Percentiles rank a stretch among this genome's conserved stretches.
These are phyloP conservation scores for Carex cristatella DNA, from an alignment of 176 grass and related monocot species.

Conservation along the genomic window DNA sequence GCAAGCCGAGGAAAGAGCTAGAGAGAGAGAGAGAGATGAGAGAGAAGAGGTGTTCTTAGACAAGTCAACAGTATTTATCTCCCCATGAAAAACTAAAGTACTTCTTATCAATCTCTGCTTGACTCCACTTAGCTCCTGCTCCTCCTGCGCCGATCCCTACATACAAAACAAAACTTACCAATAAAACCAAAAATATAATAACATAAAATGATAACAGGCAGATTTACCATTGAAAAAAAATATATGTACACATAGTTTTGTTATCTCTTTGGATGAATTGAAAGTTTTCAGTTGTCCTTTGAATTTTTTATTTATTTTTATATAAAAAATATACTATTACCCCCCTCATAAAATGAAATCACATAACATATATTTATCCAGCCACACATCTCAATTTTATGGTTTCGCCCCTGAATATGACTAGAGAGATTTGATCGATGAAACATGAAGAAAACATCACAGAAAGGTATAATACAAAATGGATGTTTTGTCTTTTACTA, in stretches of 20 bases:
- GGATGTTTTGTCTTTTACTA: neutral
- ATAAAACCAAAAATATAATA: neutral
- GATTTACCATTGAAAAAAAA: neutral
- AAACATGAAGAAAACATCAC: neutral
- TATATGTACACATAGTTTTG: neutral
- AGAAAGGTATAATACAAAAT: neutral
- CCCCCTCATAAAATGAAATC: too few relatives aligned
- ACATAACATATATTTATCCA: too few relatives aligned
- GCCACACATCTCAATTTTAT: too few relatives aligned
- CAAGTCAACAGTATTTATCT: constrained; percentile 9
- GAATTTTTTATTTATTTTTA: too few relatives aligned
- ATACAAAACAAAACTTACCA: neutral
- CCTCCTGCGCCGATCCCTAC: neutral
- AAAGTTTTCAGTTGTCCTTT: too few relatives aligned
- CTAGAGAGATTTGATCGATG: neutral
- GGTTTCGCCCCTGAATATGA: neutral
- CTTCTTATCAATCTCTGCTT: neutral
- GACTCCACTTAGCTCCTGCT: constrained; percentile 11
- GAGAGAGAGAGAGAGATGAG: constrained; percentile 7
- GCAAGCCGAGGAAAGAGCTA: constrained; percentile 4
- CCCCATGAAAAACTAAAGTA: neutral
- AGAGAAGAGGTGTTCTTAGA: neutral
- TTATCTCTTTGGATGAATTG: neutral
- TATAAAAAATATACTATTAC: too few relatives aligned
- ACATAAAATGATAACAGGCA: neutral